These are phyloP conservation scores for Thalassiosira ordinaria DNA, from an alignment of 352 stramenopile genomes.

Conservation along the genomic window DNA sequence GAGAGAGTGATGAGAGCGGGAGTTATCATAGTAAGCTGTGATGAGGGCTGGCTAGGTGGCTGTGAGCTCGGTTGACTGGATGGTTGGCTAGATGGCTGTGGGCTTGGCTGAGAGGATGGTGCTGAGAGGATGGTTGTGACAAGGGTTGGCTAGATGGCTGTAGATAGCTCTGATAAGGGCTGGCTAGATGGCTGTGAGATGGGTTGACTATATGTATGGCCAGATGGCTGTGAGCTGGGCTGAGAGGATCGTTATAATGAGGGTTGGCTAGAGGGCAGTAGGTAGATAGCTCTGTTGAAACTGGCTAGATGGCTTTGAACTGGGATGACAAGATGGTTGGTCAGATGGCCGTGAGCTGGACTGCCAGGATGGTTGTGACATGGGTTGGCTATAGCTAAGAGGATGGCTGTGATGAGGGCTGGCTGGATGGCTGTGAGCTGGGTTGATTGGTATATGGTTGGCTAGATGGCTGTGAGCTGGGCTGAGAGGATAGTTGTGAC, in stretches of 20 bases:
- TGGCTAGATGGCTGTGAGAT: neutral
- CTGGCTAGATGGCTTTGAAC: neutral
- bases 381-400: neutral
- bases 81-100: neutral
- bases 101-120: neutral
- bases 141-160: neutral
- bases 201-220: neutral
- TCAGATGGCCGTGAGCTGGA: conserved; percentile 1
- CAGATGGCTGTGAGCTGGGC: neutral
- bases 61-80: neutral
- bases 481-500: neutral
- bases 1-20: too few species aligned
- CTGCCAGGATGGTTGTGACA: neutral
- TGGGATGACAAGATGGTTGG: neutral
- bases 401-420: neutral
- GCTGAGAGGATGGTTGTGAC: neutral
- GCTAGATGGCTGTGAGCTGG: neutral
- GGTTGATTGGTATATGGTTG: neutral
- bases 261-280: neutral
- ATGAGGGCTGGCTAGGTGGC: neutral
- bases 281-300: neutral
- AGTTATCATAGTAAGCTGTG: neutral
- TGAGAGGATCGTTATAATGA: neutral
- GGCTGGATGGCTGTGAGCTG: neutral
- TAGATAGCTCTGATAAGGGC: neutral